phyloP scores from a whole-genome alignment of 768 basidiomycete species.

The Macrolepiota dolichaula region DNA sequence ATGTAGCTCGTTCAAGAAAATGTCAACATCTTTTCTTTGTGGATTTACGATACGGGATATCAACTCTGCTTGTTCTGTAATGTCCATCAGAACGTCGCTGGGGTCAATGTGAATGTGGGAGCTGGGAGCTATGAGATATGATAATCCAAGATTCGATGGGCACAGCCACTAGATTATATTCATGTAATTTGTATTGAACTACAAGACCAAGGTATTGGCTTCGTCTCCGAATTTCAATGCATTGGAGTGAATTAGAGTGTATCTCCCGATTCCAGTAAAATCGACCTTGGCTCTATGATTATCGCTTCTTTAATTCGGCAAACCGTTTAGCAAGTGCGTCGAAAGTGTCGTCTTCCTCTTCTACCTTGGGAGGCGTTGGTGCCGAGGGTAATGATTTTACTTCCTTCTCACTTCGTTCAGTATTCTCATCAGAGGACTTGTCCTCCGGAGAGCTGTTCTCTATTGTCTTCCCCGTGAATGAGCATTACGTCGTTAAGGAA shows the following conservation, averaged over 20 bases:
- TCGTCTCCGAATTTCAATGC: no score
- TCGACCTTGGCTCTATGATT: constrained; percentile 11
- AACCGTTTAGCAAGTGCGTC: constrained; percentile 77
- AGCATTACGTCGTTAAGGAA: not conserved
- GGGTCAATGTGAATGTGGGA: not conserved
- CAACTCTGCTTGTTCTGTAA: constrained; percentile 27
- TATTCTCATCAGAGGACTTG: not conserved
- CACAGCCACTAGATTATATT: constrained; percentile 8
- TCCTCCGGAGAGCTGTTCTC: not conserved
- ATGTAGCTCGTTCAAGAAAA: constrained; percentile 52
- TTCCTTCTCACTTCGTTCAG: constrained; percentile 18
- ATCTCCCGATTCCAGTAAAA: no score
- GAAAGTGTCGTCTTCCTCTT: constrained; percentile 61
- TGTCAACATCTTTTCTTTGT: constrained; percentile 31
- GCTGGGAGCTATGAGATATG: not conserved
- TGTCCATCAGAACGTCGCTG: constrained; percentile 26
- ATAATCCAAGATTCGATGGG: not conserved
- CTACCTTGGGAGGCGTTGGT: constrained; percentile 20
- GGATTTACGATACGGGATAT: constrained; percentile 49
- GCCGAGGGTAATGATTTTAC: constrained; percentile 18
- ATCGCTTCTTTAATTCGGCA: constrained; percentile 83
- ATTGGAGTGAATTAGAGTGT: no score
- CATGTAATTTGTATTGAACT: no score
- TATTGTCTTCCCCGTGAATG: not conserved
- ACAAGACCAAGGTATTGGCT: no score